Evolutionary conservation across 2,329 filamentous ascomycete genomes (phyloP).

Genomic region (Celoporthe dispersa): DNA sequence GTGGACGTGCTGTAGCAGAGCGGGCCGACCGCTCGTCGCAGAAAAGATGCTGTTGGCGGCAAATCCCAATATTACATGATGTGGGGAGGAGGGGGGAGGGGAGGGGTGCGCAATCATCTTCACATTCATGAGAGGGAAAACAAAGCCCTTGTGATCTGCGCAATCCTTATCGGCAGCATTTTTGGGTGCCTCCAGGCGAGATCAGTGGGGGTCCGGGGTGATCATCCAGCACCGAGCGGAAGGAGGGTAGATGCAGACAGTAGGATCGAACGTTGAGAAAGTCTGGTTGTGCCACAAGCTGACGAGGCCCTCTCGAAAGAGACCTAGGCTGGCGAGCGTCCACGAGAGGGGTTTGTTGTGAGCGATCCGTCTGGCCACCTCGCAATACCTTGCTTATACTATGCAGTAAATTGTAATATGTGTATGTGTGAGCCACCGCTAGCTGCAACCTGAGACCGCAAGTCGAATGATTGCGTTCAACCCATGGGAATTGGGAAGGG

Average conservation of each 20-base stretch:
- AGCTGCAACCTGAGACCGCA: slow-evolving; percentile 6
- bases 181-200: not conserved
- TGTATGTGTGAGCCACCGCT: not conserved
- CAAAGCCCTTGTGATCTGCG: not conserved
- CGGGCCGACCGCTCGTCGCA: not conserved
- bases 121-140: not conserved
- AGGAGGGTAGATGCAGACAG: not conserved
- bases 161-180: not conserved
- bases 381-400: slow-evolving; percentile 10
- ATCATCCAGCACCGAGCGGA: not conserved
- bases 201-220: not conserved
- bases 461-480: slow-evolving; percentile 3
- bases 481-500: not conserved
- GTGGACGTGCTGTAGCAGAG: not conserved
- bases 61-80: not conserved
- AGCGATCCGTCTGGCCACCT: slow-evolving; percentile 7
- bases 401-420: not conserved
- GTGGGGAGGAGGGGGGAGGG: too few relatives aligned
- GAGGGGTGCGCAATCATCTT: not conserved
- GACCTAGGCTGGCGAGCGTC: slow-evolving; percentile 4
- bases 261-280: not conserved
- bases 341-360: not conserved
- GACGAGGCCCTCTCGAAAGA: not conserved
- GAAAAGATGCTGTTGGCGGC: not conserved
- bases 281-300: slow-evolving; percentile 1